Conservation (phyloP, 2,329 filamentous ascomycete species). For the Trichophyton schoenleinii region DNA sequence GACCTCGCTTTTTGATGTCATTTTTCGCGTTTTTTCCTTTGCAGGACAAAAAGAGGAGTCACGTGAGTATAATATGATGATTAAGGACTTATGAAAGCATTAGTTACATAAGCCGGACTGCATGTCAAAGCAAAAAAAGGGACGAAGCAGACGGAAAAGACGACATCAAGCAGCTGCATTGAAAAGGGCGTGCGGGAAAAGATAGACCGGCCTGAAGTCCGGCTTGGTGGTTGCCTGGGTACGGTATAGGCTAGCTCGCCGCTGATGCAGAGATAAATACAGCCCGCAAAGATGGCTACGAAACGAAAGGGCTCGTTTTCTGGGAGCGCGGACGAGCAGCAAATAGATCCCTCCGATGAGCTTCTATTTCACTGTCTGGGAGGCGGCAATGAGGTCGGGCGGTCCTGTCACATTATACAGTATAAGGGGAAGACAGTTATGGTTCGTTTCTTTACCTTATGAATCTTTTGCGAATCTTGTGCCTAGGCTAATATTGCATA, state of each 20-base stretch:
- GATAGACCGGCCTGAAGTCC: too few relatives aligned
- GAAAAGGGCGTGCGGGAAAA: too few relatives aligned
- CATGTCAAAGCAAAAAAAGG: too few relatives aligned
- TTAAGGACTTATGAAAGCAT: neutral
- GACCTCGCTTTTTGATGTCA: neutral
- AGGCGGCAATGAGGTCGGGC: constrained; percentile 90
- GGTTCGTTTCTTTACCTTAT: constrained; percentile 44
- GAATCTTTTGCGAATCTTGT: neutral
- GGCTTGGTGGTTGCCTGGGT: neutral
- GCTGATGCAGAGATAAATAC: neutral
- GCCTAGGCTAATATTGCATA: constrained; percentile 5
- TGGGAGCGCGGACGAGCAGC: constrained; percentile 54
- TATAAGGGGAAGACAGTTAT: constrained; percentile 99
- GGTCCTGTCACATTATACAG: constrained; percentile 94
- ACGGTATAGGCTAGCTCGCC: neutral
- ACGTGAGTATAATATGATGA: neutral
- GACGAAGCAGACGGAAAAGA: too few relatives aligned
- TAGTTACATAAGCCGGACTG: too few relatives aligned
- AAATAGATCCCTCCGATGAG: constrained; percentile 85
- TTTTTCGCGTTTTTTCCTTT: neutral
- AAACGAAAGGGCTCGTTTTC: constrained; percentile 62
- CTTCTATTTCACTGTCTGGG: constrained; percentile 87
- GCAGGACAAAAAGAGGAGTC: neutral
- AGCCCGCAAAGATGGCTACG: constrained; percentile 58
- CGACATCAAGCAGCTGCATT: too few relatives aligned